These are phyloP conservation scores for Citrus reticulata DNA, from an alignment of 345 rosid species.

Conservation along the genomic window DNA sequence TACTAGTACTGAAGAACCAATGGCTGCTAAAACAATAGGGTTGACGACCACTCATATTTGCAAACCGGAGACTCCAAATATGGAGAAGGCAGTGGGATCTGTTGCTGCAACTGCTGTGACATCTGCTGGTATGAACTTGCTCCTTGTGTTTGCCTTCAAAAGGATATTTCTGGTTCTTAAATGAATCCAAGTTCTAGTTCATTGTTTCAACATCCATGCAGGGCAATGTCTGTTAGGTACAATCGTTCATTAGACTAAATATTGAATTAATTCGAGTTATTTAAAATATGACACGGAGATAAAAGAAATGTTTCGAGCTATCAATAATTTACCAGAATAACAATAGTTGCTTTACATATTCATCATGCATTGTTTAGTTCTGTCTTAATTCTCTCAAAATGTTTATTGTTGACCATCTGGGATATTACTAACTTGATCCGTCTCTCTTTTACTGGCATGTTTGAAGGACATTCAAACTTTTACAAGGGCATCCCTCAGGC, in stretches of 20 bases:
- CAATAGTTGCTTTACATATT: neutral
- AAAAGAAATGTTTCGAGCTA: neutral
- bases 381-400: neutral
- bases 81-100: conserved; percentile 27
- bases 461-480: conserved; percentile 1
- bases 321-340: neutral
- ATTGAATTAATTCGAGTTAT: neutral
- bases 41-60: conserved; percentile 25
- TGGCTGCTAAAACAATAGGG: conserved; percentile 36
- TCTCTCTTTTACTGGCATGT: neutral
- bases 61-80: conserved; percentile 36
- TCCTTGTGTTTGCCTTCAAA: neutral
- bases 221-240: too few species aligned
- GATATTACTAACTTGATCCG: neutral
- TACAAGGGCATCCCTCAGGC: conserved; percentile 68
- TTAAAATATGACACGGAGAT: neutral
- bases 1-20: conserved; percentile 39
- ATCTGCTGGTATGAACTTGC: conserved; percentile 51
- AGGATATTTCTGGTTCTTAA: conserved; percentile 3
- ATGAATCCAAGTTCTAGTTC: neutral
- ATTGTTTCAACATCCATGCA: neutral
- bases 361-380: neutral
- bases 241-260: neutral
- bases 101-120: conserved; percentile 34
- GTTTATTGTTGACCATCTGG: neutral